Evolutionary conservation across 139 green algal genomes (phyloP).

Genomic region (Tetradesmus lagerheimii): DNA sequence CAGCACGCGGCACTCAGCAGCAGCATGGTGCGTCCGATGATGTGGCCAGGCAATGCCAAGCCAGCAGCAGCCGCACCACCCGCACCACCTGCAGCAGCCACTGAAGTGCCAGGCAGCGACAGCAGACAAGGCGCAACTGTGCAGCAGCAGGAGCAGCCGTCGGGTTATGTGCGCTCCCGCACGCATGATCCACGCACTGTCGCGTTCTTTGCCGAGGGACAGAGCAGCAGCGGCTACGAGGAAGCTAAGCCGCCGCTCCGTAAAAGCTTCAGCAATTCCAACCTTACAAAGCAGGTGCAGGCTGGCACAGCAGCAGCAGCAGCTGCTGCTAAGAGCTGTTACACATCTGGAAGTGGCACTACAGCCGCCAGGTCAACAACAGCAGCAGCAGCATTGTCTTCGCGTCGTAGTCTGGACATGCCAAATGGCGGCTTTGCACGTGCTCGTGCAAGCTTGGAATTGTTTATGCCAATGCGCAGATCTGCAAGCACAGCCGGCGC

Average conservation of each 20-base stretch:
- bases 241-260: background rate
- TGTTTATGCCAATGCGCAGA: background rate
- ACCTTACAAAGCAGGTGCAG: background rate
- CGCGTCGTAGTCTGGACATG: too few relatives aligned
- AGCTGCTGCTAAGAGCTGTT: background rate
- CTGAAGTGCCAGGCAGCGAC: background rate
- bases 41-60: background rate
- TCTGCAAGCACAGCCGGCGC: background rate
- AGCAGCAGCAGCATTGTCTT: too few relatives aligned
- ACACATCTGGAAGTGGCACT: background rate
- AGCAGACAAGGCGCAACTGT: too few relatives aligned
- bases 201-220: background rate
- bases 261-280: background rate
- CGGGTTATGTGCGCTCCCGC: background rate
- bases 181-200: background rate
- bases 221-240: background rate
- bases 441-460: background rate
- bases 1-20: background rate
- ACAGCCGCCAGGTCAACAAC: background rate
- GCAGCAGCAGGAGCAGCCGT: background rate
- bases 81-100: background rate
- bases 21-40: background rate
- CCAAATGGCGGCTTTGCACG: background rate
- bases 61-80: background rate
- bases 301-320: background rate